Evolutionary conservation across 2,329 filamentous ascomycete species (phyloP), one percentile per base, ranked within the genome.

Genomic region (Fusarium redolens): DNA sequence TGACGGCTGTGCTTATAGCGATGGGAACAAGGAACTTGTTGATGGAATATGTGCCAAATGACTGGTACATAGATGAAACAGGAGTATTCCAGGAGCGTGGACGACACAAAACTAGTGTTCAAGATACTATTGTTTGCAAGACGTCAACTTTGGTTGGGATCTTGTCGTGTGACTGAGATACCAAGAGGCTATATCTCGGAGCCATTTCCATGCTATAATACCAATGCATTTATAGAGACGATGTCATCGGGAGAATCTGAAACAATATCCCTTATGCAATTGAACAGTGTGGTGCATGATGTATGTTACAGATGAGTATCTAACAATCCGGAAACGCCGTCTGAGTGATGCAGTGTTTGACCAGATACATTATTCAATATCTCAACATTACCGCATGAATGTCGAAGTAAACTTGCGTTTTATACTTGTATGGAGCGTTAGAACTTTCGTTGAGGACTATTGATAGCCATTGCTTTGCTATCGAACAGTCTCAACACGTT

Each of bases 1-100:
- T 60, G 52, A 67, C 69, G 50, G 52, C 61, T 37, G 48, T 77
- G 50, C 51, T 75, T 55, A 59, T 68, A 45, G 47, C 38, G 25
- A 57, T 77, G 58, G 63, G 65, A 45, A 65, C 44, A 20, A 50
- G 35, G 44, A 43, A 48, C 6, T 40, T 76, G 12, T 43, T 77
- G 59, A 66, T 75, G 18, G 73, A 75, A 22, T 55, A 72, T 17
- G 69, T 70, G 18, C 71, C 75, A 3, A 30, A 50, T 5, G 75
- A 75, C 31, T 77, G 75, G 75, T 75, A 76, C 57, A 64, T 77
- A 33, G 75, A 76, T 11, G 71, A 73, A 8, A 59, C 47, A 9
- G 75, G 75, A 11, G 61, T 61, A 45, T 77, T 77, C 51, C 73
- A 64, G 30, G 63, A 74, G 37, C 47, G 51, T 20, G 75, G 75